phyloP scores from a whole-genome alignment of 345 rosid species.

The Brassica napus region Da-Ae NC_063442.1:34959501-34960000 shows the following conservation, averaged over 20 bases:
- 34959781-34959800: constrained; percentile 7
- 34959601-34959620: constrained; percentile 92
- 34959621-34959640: constrained; percentile 55
- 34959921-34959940: too few species aligned
- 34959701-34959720: background rate
- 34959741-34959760: constrained; percentile 29
- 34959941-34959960: too few species aligned
- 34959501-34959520: constrained; percentile 52
- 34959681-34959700: background rate
- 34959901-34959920: too few species aligned
- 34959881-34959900: too few species aligned
- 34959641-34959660: constrained; percentile 68
- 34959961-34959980: too few species aligned
- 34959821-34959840: constrained; percentile 4
- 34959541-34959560: constrained; percentile 73
- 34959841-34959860: constrained; percentile 9
- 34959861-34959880: background rate
- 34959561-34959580: constrained; percentile 84
- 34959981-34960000: too few species aligned
- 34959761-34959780: background rate
- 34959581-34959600: constrained; percentile 97
- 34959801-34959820: constrained; percentile 8
- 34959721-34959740: background rate
- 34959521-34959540: constrained; percentile 78
- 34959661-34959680: constrained; percentile 38